Evolutionary conservation across 192 early-diverging fungal genomes (phyloP), one percentile per base, ranked within the genome.

Genomic region (Backusella tuberculispora): DNA sequence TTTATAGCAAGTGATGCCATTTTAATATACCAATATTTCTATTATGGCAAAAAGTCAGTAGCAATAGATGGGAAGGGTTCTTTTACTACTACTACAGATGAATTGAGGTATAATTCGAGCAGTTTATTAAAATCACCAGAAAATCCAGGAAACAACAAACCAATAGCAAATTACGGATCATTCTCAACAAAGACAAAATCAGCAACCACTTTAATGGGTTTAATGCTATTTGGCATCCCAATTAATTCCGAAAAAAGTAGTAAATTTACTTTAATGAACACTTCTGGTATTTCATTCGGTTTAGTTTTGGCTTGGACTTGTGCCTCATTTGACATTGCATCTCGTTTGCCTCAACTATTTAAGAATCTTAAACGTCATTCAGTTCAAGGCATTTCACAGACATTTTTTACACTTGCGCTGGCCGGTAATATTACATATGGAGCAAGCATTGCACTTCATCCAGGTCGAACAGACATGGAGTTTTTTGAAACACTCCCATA

Each of bases 321-420:
- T 74, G 85, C 85, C 0, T 37, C 81, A 17, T 84, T 89, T 53
- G 93, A 92, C 80, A 80, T 93, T 26, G 80, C 85, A 1, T 90
- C 89, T 21, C 86, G 92, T 9, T 79, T 95, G 68, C 93, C 93
- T 24, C 93, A 95, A 74, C 86, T 95, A 50, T 88, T 83, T 81
- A 88, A 85, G 63, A 95, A 93, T 47, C 77, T 89, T 21, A 69
- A 67, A 10, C 56, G 78, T 46, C 77, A 83, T 53, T 93, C 92
- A 4, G 87, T 88, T 8, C 80, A 90, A n/a, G 93, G 93, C 0
- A 80, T 95, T 14, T 89, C 92, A 1, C 84, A 92, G 21, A 74
- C 79, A 10, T 87, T 93, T 87, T 92, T 94, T 74, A 72, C 85
- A 26, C 92, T 89, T 66, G 86, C 91, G 0, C 87, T 89, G 10